Evolutionary conservation across 306 rosid genomes (phyloP).

Genomic region (Mimosa pudica): DNA sequence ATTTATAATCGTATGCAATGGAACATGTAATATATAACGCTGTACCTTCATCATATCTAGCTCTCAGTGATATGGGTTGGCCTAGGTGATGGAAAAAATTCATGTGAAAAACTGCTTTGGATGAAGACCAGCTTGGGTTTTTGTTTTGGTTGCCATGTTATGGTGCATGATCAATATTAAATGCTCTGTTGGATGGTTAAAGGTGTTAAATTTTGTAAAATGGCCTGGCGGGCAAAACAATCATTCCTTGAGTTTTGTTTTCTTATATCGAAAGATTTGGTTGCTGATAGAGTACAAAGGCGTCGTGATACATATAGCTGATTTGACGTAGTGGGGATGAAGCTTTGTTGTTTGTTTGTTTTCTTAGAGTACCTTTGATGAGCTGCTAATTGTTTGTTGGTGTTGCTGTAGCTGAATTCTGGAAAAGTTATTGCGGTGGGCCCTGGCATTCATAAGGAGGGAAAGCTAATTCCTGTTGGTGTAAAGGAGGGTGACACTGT

Average conservation of each 20-base stretch:
- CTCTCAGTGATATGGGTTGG: neutral
- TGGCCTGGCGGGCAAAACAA: neutral
- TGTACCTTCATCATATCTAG: neutral
- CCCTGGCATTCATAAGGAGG: slow-evolving; percentile 54
- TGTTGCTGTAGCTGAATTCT: slow-evolving; percentile 43
- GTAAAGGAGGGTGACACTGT: slow-evolving; percentile 64
- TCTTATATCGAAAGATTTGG: too few relatives aligned
- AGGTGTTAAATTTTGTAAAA: neutral
- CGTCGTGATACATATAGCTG: too few relatives aligned
- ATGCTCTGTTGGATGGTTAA: neutral
- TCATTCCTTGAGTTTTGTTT: too few relatives aligned
- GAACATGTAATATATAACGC: neutral
- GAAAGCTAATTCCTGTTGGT: slow-evolving; percentile 45
- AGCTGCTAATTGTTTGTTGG: neutral
- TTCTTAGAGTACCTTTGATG: slow-evolving; percentile 2
- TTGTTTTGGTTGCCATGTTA: neutral
- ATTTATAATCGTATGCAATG: neutral
- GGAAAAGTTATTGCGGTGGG: slow-evolving; percentile 66
- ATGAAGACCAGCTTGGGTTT: neutral
- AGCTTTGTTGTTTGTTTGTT: neutral
- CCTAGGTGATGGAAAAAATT: neutral
- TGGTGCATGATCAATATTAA: neutral
- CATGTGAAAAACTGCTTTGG: neutral
- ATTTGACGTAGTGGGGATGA: too few relatives aligned
- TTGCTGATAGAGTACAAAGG: too few relatives aligned